Base-by-base conservation (phyloP, 306 rosid genomes). In the Alnus rubra region DNA sequence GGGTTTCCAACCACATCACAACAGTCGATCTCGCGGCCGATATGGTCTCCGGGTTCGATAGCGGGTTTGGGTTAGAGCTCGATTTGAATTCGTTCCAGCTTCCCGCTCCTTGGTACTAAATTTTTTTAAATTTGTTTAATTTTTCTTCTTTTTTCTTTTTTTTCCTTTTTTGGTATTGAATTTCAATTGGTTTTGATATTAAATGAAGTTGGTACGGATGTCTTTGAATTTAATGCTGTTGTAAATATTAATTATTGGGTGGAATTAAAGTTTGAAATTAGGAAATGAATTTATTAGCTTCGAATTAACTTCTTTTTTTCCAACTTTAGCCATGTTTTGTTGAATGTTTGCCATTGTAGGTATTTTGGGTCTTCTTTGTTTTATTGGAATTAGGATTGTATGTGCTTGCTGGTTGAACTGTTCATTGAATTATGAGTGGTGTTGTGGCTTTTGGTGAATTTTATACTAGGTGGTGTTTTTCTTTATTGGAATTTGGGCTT, bases 71-170 rank as follows among this genome's bases (percentile, higher is more conserved):
- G 77, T 64, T 86, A 1, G 72, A 67, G 72, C 6, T n/a, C 54
- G 78, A 79, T 73, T 53, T 89, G 85, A 68, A 65, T 48, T 79
- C 98, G 28, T 0, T 89, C 53, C 80, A 86, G 28, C 94, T 91
- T 60, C 97, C 98, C 2, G 89, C 91, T 73, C 98, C 97, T 30
- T 93, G 99, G 98, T 94, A 87, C 48, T 44, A 68, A 6, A 28
- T 14, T 51, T 28, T 69, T 72, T 53, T 58, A 18, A 2, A 47
- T 23, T 55, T 60, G 6, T 10, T 44, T 50, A 30, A 60, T 19
- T 4, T 73, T 39, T 3, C 37, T 45, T 4, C 15, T 19, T 48
- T 7, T 33, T 13, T 23, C 28, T 23, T 2, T 4, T 4, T 45
- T 48, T 23, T 16, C 3, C 18, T 52, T 63, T 0, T 81, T 23